Evolutionary conservation across 2,329 filamentous ascomycete genomes (phyloP).

Genomic region (Hymenoscyphus occultus): DNA sequence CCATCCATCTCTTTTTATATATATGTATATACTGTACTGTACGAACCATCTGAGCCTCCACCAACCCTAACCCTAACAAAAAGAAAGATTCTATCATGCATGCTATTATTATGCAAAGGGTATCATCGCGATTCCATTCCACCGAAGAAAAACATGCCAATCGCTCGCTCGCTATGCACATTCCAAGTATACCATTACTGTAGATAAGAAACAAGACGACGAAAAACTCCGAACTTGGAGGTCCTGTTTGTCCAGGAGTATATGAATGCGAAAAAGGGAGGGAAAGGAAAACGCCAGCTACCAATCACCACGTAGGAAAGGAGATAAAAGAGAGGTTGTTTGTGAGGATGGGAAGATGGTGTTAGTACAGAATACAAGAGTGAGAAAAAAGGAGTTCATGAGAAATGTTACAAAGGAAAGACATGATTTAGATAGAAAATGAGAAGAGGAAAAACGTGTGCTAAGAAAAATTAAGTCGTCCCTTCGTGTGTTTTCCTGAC

Average conservation of each 20-base stretch:
- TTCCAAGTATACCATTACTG: background rate
- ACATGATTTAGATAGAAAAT: background rate
- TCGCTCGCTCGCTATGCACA: background rate
- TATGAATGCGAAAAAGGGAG: too few species aligned
- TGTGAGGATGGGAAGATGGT: background rate
- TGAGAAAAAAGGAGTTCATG: background rate
- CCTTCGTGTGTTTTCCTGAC: slow-evolving; percentile 1
- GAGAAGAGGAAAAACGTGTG: background rate
- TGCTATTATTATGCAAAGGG: background rate
- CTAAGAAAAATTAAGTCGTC: background rate
- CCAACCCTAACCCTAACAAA: background rate
- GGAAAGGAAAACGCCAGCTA: too few species aligned
- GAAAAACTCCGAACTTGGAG: background rate
- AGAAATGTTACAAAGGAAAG: background rate
- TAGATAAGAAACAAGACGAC: background rate
- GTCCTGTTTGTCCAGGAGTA: too few species aligned
- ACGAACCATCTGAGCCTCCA: too few species aligned
- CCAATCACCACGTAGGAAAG: too few species aligned
- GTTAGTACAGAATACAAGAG: background rate
- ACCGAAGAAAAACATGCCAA: background rate
- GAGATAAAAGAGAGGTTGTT: background rate
- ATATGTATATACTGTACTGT: too few species aligned
- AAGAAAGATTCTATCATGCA: background rate
- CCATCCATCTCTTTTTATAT: too few species aligned
- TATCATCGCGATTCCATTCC: background rate